These are phyloP conservation scores for Zygoascus ofunaensis DNA, from an alignment of 805 yeast genomes.

Conservation along the genomic window DNA sequence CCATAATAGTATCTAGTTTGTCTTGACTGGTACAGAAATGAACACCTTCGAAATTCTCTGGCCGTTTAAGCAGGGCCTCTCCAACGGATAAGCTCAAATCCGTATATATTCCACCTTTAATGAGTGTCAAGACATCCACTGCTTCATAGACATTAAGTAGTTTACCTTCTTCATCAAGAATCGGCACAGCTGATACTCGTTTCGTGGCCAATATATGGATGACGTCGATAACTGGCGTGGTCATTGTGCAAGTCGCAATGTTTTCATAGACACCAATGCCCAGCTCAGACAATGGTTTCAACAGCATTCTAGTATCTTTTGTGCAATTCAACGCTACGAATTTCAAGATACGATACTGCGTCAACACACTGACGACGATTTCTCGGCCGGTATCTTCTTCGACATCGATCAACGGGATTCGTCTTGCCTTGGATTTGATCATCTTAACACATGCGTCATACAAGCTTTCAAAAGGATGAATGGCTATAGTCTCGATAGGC, in stretches of 20 bases:
- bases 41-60: constrained; percentile 96
- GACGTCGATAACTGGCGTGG: constrained; percentile 88
- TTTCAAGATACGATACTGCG: constrained; percentile 91
- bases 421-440: constrained; percentile 79
- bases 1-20: constrained; percentile 79
- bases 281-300: constrained; percentile 65
- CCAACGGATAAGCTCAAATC: constrained; percentile 89
- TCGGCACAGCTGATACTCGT: constrained; percentile 89
- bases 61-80: constrained; percentile 85
- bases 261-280: constrained; percentile 42
- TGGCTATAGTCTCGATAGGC: constrained; percentile 75
- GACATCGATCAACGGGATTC: constrained; percentile 89
- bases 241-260: constrained; percentile 76
- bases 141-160: constrained; percentile 91
- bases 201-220: constrained; percentile 69
- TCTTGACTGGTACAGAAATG: constrained; percentile 89
- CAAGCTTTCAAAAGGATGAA: constrained; percentile 82
- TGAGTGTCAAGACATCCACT: constrained; percentile 83
- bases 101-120: constrained; percentile 88
- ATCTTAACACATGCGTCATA: constrained; percentile 91
- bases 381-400: constrained; percentile 90
- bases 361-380: constrained; percentile 87
- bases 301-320: constrained; percentile 77
- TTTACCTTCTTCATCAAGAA: constrained; percentile 63
- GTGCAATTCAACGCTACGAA: constrained; percentile 87